Base-by-base conservation (phyloP, 1,139 yeast genomes). In the Geotrichum histeridarum region DNA sequence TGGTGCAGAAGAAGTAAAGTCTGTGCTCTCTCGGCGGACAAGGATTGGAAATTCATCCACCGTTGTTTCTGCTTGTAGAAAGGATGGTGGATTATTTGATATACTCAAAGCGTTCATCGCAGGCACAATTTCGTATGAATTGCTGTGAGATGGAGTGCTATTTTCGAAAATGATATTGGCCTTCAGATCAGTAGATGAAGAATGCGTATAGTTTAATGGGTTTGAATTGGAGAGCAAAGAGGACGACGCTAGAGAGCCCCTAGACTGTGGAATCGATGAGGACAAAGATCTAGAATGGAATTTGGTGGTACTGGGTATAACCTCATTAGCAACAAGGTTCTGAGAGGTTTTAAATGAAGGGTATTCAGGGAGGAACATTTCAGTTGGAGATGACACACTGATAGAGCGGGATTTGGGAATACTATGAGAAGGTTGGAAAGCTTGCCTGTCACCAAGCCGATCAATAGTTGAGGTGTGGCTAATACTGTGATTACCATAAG, bases 351-450 rank as follows among this genome's bases (percentile, higher is more conserved):
- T n/a, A 12, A 31, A 22, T 30, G 9, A 22, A 11, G 51, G 31
- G 42, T 31, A 31, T 9, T 45, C 49, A 27, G 44, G 48, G 11
- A 37, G 11, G 11, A 42, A 30, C 17, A 42, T 42, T 11, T 42
- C 46, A 12, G 46, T 42, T n/a, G 46, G 46, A 11, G 50, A 31
- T 2, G 77, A 61, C 79, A 77, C 51, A 76, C 80, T 77, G 79
- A 76, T 74, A 75, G 79, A 80, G 76, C 77, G 64, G 15, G 53
- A 38, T 17, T 47, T 50, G 79, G 75, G 59, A 75, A 73, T 65
- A 76, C 70, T 77, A 76, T 76, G 66, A 76, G 80, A 74, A 76
- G 80, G 59, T 76, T 68, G 55, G 78, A 72, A 74, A 80, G 41
- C 31, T 27, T 4, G 12, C 42, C 41, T 31, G 37, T 35, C 41